Conservation (phyloP, 2,329 filamentous ascomycete genomes). For the Myriosclerotinia duriaeana region DNA sequence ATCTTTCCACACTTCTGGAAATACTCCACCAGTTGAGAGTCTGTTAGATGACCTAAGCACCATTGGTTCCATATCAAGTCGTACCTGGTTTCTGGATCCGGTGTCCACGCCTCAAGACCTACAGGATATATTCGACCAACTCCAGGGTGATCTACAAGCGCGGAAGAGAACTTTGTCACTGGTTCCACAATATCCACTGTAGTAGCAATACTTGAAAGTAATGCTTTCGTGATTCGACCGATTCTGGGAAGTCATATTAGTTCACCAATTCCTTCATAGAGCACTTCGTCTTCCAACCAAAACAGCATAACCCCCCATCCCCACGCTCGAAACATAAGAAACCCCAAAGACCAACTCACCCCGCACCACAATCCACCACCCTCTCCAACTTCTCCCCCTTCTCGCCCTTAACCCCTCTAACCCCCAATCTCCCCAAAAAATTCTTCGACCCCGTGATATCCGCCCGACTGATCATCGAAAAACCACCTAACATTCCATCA, state of each 20-base stretch:
- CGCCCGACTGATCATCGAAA: conserved; percentile 63
- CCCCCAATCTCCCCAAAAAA: conserved; percentile 66
- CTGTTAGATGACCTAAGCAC: conserved; percentile 81
- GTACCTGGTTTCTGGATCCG: conserved; percentile 52
- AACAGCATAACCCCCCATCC: background rate
- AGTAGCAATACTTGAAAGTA: conserved; percentile 69
- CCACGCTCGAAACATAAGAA: conserved; percentile 1
- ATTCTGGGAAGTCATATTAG: conserved; percentile 54
- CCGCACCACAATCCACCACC: conserved; percentile 44
- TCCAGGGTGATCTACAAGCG: conserved; percentile 57
- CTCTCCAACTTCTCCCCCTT: conserved; percentile 40
- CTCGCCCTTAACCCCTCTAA: conserved; percentile 44
- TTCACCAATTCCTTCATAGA: background rate
- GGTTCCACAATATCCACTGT: conserved; percentile 84
- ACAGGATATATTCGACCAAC: conserved; percentile 65
- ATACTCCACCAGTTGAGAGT: conserved; percentile 68
- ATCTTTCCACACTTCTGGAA: conserved; percentile 59
- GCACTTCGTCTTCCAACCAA: background rate
- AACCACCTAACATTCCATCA: conserved; percentile 80
- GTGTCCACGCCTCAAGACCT: conserved; percentile 72
- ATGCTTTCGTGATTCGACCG: conserved; percentile 75
- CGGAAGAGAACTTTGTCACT: conserved; percentile 73
- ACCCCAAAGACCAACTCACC: conserved; percentile 35
- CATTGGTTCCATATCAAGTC: conserved; percentile 88
- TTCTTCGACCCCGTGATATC: conserved; percentile 70